phyloP scores from a whole-genome alignment of 768 basidiomycete species.

The Lactarius sanguifluus region DNA sequence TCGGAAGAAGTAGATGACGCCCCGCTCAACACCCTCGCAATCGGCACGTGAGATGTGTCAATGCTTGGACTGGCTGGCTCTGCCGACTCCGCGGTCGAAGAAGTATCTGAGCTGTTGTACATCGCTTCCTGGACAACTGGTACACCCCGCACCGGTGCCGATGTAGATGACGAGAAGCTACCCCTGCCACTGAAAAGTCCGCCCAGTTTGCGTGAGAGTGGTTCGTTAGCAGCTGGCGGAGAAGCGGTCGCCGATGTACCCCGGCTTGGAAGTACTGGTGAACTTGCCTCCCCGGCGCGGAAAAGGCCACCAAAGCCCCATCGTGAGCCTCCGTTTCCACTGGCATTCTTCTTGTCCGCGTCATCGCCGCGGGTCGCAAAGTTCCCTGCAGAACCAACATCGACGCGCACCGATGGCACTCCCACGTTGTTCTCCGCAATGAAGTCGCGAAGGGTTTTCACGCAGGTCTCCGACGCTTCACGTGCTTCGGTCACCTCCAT shows the following conservation, averaged over 20 bases:
- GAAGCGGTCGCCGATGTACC: slow-evolving; percentile 14
- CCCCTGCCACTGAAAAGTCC: slow-evolving; percentile 64
- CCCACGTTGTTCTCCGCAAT: slow-evolving; percentile 75
- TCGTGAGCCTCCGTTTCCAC: slow-evolving; percentile 22
- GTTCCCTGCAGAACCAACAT: slow-evolving; percentile 25
- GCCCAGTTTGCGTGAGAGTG: slow-evolving; percentile 54
- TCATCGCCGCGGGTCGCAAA: slow-evolving; percentile 19
- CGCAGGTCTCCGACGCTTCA: slow-evolving; percentile 84
- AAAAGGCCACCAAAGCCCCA: slow-evolving; percentile 30
- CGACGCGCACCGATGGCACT: slow-evolving; percentile 30
- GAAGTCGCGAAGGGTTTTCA: slow-evolving; percentile 78
- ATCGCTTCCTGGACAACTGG: slow-evolving; percentile 40
- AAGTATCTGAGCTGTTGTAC: slow-evolving; percentile 56
- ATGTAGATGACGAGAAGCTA: slow-evolving; percentile 50
- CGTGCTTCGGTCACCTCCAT: slow-evolving; percentile 78
- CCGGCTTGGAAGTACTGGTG: slow-evolving; percentile 19
- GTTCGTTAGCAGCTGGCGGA: slow-evolving; percentile 18
- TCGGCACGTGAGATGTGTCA: slow-evolving; percentile 17
- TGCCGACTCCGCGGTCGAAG: slow-evolving; percentile 47
- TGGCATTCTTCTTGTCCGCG: slow-evolving; percentile 29
- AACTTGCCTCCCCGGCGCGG: slow-evolving; percentile 21
- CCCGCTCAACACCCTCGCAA: slow-evolving; percentile 17
- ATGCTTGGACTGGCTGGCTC: slow-evolving; percentile 57
- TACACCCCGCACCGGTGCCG: slow-evolving; percentile 36
- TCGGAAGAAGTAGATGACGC: slow-evolving; percentile 17